phyloP scores from a whole-genome alignment of 805 yeast genomes.

The Candida hungchunana region DNA sequence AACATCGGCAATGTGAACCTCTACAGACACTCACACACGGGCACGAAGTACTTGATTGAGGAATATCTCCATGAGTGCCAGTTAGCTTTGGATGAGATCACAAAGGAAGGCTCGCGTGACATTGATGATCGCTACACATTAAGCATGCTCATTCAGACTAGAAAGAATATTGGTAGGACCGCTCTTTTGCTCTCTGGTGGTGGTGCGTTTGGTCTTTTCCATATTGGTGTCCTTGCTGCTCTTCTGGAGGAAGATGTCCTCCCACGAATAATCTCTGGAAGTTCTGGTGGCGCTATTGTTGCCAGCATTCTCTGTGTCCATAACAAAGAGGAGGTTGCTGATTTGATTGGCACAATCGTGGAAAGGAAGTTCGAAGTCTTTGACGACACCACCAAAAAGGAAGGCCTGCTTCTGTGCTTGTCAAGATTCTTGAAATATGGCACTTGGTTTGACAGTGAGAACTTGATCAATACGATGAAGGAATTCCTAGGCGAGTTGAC shows the following conservation, averaged over 20 bases:
- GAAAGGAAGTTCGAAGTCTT: slow-evolving; percentile 49
- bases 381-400: slow-evolving; percentile 35
- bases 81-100: slow-evolving; percentile 31
- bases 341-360: slow-evolving; percentile 45
- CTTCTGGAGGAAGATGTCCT: slow-evolving; percentile 67
- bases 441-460: slow-evolving; percentile 78
- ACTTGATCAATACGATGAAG: slow-evolving; percentile 69
- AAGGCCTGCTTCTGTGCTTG: slow-evolving; percentile 42
- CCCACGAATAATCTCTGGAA: slow-evolving; percentile 88
- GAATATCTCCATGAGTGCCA: slow-evolving; percentile 80
- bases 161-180: slow-evolving; percentile 90
- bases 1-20: slow-evolving; percentile 79
- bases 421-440: slow-evolving; percentile 74
- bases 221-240: slow-evolving; percentile 85
- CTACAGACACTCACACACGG: slow-evolving; percentile 74
- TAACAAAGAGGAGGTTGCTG: slow-evolving; percentile 63
- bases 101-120: slow-evolving; percentile 22
- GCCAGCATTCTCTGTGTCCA: slow-evolving; percentile 86
- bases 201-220: slow-evolving; percentile 87
- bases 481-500: slow-evolving; percentile 84
- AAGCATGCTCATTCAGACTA: slow-evolving; percentile 78
- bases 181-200: slow-evolving; percentile 97
- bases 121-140: slow-evolving; percentile 67
- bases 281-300: slow-evolving; percentile 93
- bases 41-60: slow-evolving; percentile 81